These are phyloP conservation scores for Pichia sp. DNA, from an alignment of 1,139 yeast species.

Conservation along the genomic window DNA sequence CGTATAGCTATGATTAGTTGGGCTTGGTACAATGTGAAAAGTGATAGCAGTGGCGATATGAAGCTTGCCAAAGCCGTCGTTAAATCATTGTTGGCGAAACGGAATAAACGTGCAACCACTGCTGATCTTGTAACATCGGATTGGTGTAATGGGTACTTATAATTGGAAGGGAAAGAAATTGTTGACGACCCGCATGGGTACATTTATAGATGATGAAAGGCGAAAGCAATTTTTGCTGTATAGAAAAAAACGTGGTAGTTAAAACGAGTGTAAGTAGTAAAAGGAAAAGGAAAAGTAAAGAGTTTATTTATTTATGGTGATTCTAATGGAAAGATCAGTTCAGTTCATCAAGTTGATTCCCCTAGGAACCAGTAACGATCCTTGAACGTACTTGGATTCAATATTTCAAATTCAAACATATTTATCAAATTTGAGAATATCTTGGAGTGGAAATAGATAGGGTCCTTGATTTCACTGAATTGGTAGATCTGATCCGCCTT, in stretches of 20 bases:
- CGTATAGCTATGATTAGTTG: conserved; percentile 90
- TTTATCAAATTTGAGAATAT: conserved; percentile 26
- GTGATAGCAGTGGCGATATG: conserved; percentile 19
- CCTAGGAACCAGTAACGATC: conserved; percentile 24
- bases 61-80: conserved; percentile 46
- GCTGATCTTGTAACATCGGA: conserved; percentile 21
- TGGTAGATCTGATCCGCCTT: conserved; percentile 22
- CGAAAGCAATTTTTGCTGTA: too few species aligned
- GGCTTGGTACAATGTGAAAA: conserved; percentile 59
- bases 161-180: too few species aligned
- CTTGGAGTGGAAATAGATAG: conserved; percentile 28
- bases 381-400: conserved; percentile 19
- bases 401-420: conserved; percentile 27
- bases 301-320: too few species aligned
- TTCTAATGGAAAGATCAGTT: too few species aligned
- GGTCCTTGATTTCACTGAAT: conserved; percentile 21
- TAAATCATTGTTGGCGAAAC: conserved; percentile 42
- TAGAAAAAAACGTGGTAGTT: too few species aligned
- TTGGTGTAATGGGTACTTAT: too few species aligned
- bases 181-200: too few species aligned
- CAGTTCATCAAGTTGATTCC: too few species aligned
- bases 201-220: too few species aligned
- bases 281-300: too few species aligned
- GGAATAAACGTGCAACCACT: conserved; percentile 42
- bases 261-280: too few species aligned